phyloP scores from a whole-genome alignment of 805 yeast species.

The Debaryomyces tyrocola region DNA sequence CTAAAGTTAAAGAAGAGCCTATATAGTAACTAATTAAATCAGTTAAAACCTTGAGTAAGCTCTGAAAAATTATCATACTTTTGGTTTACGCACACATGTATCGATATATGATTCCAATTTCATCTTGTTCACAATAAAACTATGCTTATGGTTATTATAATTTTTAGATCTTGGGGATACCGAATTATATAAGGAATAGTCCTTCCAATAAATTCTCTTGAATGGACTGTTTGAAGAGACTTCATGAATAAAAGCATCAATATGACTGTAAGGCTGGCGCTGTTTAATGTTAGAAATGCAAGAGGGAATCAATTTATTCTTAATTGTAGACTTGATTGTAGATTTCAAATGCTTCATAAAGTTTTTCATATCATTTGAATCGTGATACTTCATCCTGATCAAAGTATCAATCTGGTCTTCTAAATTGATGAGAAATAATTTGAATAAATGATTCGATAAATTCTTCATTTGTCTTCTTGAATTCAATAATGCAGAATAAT shows the following conservation, averaged over 20 bases:
- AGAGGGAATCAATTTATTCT: constrained; percentile 11
- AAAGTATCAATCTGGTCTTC: constrained; percentile 39
- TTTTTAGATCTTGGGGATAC: neutral
- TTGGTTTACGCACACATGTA: neutral
- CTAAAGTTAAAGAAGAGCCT: too few species aligned
- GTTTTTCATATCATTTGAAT: constrained; percentile 23
- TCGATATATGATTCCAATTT: neutral
- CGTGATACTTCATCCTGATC: constrained; percentile 33
- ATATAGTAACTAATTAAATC: too few species aligned
- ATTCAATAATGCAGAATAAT: constrained; percentile 26
- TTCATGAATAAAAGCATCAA: constrained; percentile 26
- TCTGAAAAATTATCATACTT: neutral
- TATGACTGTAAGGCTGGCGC: neutral
- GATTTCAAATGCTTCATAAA: constrained; percentile 27
- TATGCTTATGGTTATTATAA: neutral
- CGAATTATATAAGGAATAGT: neutral
- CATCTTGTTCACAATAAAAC: neutral
- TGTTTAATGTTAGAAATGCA: neutral
- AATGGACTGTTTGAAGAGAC: constrained; percentile 24
- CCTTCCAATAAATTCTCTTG: constrained; percentile 32
- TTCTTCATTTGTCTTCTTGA: constrained; percentile 20
- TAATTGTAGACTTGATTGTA: constrained; percentile 28
- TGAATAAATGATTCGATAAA: constrained; percentile 33
- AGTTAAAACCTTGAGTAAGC: too few species aligned
- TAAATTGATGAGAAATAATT: constrained; percentile 36